Percentiles rank a stretch among this genome's conserved stretches.
Conservation (phyloP, 2,329 filamentous ascomycete genomes). For the Alternaria viburni region DNA sequence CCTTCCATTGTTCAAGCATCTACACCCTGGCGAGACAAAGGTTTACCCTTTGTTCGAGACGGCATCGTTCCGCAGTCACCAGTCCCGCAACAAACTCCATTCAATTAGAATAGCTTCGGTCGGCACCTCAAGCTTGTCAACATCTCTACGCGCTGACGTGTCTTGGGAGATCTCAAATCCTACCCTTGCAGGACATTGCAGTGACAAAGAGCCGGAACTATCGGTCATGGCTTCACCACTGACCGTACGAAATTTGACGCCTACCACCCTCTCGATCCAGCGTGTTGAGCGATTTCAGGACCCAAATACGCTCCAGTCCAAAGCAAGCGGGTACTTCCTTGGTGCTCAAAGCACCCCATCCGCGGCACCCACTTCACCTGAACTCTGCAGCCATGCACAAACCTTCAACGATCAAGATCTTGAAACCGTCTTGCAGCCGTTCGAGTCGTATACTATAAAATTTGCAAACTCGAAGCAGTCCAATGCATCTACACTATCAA, state of each 20-base stretch:
- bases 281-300: slow-evolving; percentile 75
- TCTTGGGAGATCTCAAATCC: not conserved
- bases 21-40: not conserved
- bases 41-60: not conserved
- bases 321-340: slow-evolving; percentile 42
- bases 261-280: slow-evolving; percentile 74
- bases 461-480: slow-evolving; percentile 50
- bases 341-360: slow-evolving; percentile 29
- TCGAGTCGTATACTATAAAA: slow-evolving; percentile 68
- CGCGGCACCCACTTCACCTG: slow-evolving; percentile 46
- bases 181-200: not conserved
- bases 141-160: not conserved
- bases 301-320: slow-evolving; percentile 51
- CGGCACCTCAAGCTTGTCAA: not conserved
- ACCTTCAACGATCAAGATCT: slow-evolving; percentile 68
- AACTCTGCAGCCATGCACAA: slow-evolving; percentile 62
- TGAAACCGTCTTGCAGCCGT: slow-evolving; percentile 69
- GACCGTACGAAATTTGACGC: slow-evolving; percentile 82
- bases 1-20: not conserved
- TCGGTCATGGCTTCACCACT: slow-evolving; percentile 54
- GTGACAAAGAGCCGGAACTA: not conserved
- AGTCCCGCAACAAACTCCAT: not conserved
- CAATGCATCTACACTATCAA: slow-evolving; percentile 25
- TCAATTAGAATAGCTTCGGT: not conserved
- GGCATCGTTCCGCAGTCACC: not conserved